Evolutionary conservation across 2,329 filamentous ascomycete species (phyloP).

Genomic region (Ramichloridium luteum): DNA sequence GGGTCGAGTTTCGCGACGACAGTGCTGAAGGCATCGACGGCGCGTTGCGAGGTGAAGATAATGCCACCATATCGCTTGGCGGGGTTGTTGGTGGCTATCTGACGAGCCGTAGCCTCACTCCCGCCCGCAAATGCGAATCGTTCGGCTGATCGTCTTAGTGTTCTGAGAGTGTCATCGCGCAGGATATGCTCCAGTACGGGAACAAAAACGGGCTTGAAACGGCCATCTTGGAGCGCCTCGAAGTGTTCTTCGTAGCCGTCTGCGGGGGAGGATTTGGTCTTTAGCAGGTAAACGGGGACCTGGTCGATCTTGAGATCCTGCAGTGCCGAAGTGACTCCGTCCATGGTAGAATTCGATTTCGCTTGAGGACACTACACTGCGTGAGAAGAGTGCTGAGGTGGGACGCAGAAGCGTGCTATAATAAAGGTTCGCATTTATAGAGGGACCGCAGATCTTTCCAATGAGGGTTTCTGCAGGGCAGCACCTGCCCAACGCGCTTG

Average conservation of each 20-base stretch:
- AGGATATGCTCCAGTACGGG: slow-evolving; percentile 66
- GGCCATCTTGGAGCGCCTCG: slow-evolving; percentile 30
- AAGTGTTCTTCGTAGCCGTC: slow-evolving; percentile 65
- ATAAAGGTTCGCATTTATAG: too few species aligned
- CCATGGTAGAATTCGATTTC: slow-evolving; percentile 14
- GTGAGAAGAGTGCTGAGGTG: too few species aligned
- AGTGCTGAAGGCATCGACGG: slow-evolving; percentile 63
- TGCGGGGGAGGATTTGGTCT: slow-evolving; percentile 59
- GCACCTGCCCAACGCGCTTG: too few species aligned
- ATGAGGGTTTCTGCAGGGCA: too few species aligned
- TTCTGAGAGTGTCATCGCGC: slow-evolving; percentile 44
- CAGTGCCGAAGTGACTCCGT: slow-evolving; percentile 15
- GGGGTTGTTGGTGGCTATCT: slow-evolving; percentile 23
- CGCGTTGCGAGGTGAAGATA: slow-evolving; percentile 73
- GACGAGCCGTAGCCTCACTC: slow-evolving; percentile 16
- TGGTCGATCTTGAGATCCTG: slow-evolving; percentile 18
- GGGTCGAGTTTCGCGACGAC: slow-evolving; percentile 43
- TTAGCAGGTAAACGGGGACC: slow-evolving; percentile 57
- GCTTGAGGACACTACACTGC: too few species aligned
- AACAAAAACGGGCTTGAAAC: slow-evolving; percentile 56
- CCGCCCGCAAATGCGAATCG: slow-evolving; percentile 28
- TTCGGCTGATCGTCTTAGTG: slow-evolving; percentile 41
- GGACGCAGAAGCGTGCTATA: too few species aligned
- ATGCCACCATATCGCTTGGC: slow-evolving; percentile 54
- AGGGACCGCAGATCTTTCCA: too few species aligned